Percentiles rank a stretch among this genome's conserved stretches.
These are phyloP conservation scores for Populus euphratica DNA, from an alignment of 345 rosid species.

Conservation along the genomic window DNA sequence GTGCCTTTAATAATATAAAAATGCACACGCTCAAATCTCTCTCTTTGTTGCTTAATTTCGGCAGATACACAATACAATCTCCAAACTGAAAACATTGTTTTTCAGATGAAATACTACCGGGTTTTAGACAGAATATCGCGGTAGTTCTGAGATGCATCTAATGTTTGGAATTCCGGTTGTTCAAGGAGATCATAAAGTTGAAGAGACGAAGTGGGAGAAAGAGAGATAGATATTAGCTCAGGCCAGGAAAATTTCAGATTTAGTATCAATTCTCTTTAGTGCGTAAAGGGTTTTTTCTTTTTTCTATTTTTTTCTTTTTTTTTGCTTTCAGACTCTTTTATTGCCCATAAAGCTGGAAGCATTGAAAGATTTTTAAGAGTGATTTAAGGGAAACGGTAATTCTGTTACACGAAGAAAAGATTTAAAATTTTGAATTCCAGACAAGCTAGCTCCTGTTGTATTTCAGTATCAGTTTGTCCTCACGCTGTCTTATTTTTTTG, in stretches of 20 bases:
- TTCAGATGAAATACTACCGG: no score
- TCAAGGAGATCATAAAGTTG: slow-evolving; percentile 6
- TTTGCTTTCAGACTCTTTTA: no score
- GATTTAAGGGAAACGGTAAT: no score
- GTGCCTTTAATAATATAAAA: neutral
- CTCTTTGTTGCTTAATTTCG: no score
- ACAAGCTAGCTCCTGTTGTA: no score
- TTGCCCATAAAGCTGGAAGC: no score
- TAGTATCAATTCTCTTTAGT: no score
- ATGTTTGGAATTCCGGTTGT: slow-evolving; percentile 5
- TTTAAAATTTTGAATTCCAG: neutral
- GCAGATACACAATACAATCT: no score
- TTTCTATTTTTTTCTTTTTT: neutral
- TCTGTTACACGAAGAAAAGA: neutral
- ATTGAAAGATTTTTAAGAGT: no score
- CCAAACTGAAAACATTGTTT: no score
- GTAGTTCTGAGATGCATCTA: slow-evolving; percentile 24
- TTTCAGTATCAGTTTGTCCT: neutral
- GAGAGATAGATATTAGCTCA: slow-evolving; percentile 19
- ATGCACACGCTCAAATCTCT: no score
- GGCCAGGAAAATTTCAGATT: neutral
- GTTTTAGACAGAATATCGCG: neutral
- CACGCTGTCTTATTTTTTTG: neutral
- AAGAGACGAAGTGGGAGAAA: slow-evolving; percentile 31
- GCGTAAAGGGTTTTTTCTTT: neutral